These are phyloP conservation scores for Pichia sp. DNA, from an alignment of 1,139 yeast species.

Conservation along the genomic window DNA sequence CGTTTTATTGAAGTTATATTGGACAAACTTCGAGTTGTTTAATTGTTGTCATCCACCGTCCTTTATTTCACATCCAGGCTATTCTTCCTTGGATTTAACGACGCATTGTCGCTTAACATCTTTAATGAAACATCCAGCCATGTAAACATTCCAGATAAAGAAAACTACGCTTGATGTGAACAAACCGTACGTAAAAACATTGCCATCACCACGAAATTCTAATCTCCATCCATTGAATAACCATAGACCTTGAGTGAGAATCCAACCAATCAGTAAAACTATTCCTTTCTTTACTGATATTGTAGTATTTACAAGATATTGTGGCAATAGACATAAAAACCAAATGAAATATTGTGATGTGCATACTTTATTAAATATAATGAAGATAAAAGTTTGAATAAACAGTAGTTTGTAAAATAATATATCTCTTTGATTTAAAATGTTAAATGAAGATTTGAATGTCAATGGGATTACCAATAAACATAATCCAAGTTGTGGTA, in stretches of 20 bases:
- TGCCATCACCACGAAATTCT: slow-evolving; percentile 70
- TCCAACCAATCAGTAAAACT: slow-evolving; percentile 44
- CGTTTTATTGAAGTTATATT: too few relatives aligned
- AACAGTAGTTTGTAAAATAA: slow-evolving; percentile 57
- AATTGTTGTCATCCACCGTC: too few relatives aligned
- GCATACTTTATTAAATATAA: slow-evolving; percentile 86
- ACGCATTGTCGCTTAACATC: slow-evolving; percentile 26
- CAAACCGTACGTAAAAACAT: slow-evolving; percentile 59
- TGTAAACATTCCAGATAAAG: slow-evolving; percentile 61
- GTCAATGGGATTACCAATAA: slow-evolving; percentile 54
- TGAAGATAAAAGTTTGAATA: slow-evolving; percentile 87
- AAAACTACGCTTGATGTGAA: slow-evolving; percentile 51
- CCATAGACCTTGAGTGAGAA: slow-evolving; percentile 70
- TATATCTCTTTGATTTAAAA: background rate
- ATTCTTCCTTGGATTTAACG: background rate
- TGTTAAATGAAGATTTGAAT: slow-evolving; percentile 26
- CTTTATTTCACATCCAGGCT: too few relatives aligned
- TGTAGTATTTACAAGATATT: slow-evolving; percentile 46
- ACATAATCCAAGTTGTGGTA: slow-evolving; percentile 71
- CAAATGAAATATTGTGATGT: slow-evolving; percentile 93
- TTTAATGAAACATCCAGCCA: slow-evolving; percentile 51
- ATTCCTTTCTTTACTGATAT: slow-evolving; percentile 21
- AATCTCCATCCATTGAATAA: slow-evolving; percentile 67
- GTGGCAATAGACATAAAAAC: slow-evolving; percentile 81
- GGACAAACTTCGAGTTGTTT: too few relatives aligned